phyloP scores from a whole-genome alignment of 495 filamentous ascomycete genomes.

The Daldinia bambusicola region DNA sequence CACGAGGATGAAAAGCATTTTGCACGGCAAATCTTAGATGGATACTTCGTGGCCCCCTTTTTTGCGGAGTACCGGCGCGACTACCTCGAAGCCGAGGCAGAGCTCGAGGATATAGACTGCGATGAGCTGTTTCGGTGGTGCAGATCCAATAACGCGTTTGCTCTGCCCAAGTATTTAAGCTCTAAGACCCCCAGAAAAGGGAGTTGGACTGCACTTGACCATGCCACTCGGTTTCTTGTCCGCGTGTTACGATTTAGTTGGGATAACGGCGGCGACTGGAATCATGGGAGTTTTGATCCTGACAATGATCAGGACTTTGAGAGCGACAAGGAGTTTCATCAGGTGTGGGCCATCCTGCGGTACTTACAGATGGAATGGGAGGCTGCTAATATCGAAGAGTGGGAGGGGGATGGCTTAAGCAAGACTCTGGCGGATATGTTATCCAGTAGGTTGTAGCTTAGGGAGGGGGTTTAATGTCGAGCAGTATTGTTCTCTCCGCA shows the following conservation, averaged over 20 bases:
- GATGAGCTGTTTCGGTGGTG: conserved; percentile 33
- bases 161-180: conserved; percentile 25
- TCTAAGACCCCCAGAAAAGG: conserved; percentile 16
- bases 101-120: conserved; percentile 30
- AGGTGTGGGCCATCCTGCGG: conserved; percentile 43
- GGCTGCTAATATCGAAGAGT: conserved; percentile 43
- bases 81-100: conserved; percentile 34
- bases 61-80: conserved; percentile 41
- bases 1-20: conserved; percentile 34
- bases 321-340: conserved; percentile 40
- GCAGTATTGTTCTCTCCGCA: background rate
- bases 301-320: conserved; percentile 36
- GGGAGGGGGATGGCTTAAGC: conserved; percentile 23
- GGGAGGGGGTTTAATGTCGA: background rate
- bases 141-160: conserved; percentile 29
- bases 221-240: conserved; percentile 42
- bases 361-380: conserved; percentile 48
- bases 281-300: conserved; percentile 40
- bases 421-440: conserved; percentile 14
- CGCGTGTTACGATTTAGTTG: conserved; percentile 43
- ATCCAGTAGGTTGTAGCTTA: conserved; percentile 10
- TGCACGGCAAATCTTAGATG: conserved; percentile 32
- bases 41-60: conserved; percentile 42
- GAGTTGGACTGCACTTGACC: conserved; percentile 40
- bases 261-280: conserved; percentile 45